Percentiles rank a stretch among this genome's conserved stretches.
These are phyloP conservation scores for Talaromyces sp. DNA, from an alignment of 2,329 filamentous ascomycete genomes.

Conservation along the genomic window DNA sequence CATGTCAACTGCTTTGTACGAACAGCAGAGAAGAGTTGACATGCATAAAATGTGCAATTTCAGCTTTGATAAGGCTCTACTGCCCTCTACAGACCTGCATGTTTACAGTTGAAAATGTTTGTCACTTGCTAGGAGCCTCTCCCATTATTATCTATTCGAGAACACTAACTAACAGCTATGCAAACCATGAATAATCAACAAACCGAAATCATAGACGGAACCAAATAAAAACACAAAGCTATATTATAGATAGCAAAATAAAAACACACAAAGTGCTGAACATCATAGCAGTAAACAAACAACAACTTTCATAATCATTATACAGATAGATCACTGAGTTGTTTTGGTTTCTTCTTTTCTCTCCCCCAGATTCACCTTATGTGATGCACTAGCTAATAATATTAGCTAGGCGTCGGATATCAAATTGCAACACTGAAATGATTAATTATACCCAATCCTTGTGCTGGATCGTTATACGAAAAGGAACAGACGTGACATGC, in stretches of 20 bases:
- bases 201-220: background rate
- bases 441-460: background rate
- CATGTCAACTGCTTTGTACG: background rate
- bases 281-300: background rate
- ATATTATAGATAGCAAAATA: background rate
- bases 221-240: background rate
- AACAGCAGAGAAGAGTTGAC: background rate
- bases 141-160: too few species aligned
- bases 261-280: background rate
- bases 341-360: background rate
- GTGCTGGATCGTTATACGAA: background rate
- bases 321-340: background rate
- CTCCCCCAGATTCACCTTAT: background rate
- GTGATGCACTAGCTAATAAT: background rate
- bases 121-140: background rate
- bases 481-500: constrained; percentile 21
- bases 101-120: background rate
- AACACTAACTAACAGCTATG: background rate
- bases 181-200: background rate
- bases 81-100: background rate
- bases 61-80: background rate
- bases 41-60: background rate
- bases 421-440: background rate
- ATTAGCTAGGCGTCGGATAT: background rate
- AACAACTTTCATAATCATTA: constrained; percentile 7